Conservation (phyloP, 2,329 filamentous ascomycete genomes). For the Pyricularia sp. region DNA sequence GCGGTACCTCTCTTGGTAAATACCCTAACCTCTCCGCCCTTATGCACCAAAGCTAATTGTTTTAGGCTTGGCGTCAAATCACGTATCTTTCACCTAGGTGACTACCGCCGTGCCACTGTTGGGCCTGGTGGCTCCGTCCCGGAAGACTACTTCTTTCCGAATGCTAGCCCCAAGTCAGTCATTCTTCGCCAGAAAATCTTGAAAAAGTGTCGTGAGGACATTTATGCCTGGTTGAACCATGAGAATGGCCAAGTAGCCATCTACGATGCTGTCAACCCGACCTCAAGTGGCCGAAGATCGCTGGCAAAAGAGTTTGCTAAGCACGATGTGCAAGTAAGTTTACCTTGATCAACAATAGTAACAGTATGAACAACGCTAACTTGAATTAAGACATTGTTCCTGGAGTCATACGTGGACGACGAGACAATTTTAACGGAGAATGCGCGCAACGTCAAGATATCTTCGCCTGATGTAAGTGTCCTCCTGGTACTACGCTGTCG, state of each 20-base stretch:
- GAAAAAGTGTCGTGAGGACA: slow-evolving; percentile 94
- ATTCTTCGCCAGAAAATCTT: slow-evolving; percentile 93
- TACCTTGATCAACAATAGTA: background rate
- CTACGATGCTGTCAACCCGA: slow-evolving; percentile 94
- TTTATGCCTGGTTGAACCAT: slow-evolving; percentile 91
- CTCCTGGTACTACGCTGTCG: background rate
- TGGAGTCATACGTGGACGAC: slow-evolving; percentile 92
- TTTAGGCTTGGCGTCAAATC: slow-evolving; percentile 89
- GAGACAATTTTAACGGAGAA: slow-evolving; percentile 93
- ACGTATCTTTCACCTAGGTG: slow-evolving; percentile 91
- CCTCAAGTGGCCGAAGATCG: slow-evolving; percentile 69
- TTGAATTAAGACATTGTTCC: slow-evolving; percentile 68
- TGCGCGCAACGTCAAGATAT: slow-evolving; percentile 94
- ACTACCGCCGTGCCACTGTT: slow-evolving; percentile 88
- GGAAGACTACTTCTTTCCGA: slow-evolving; percentile 95
- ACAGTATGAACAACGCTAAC: background rate
- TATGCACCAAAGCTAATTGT: background rate
- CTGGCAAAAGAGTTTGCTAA: slow-evolving; percentile 96
- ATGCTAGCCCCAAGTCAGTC: slow-evolving; percentile 87
- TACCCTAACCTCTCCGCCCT: slow-evolving; percentile 8
- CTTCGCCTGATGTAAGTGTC: slow-evolving; percentile 73
- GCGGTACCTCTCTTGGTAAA: slow-evolving; percentile 81
- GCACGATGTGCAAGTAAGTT: slow-evolving; percentile 74
- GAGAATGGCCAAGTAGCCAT: slow-evolving; percentile 98
- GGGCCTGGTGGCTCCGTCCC: slow-evolving; percentile 73